Evolutionary conservation across 2,329 filamentous ascomycete species (phyloP).

Genomic region (Aspergillus alliaceus): DNA sequence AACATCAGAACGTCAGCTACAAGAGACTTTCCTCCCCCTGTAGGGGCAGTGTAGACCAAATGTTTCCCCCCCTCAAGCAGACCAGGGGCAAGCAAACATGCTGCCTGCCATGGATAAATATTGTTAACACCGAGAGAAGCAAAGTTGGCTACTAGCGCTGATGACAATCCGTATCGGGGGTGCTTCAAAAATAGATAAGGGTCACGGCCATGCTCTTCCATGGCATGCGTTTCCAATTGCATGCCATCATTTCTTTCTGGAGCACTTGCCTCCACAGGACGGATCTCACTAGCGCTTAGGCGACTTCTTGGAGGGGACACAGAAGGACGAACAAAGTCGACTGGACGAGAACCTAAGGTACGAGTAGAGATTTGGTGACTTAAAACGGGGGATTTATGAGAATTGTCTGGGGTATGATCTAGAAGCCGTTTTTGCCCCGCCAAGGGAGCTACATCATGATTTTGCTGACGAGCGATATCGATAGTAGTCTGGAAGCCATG

Average conservation of each 20-base stretch:
- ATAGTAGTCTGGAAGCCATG: conserved; percentile 54
- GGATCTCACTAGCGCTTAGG: conserved; percentile 44
- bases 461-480: conserved; percentile 41
- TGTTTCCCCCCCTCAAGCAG: conserved; percentile 66
- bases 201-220: conserved; percentile 40
- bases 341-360: conserved; percentile 13
- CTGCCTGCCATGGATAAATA: conserved; percentile 79
- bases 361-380: conserved; percentile 4
- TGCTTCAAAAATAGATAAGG: conserved; percentile 61
- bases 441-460: conserved; percentile 41
- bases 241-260: conserved; percentile 12
- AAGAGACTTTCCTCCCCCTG: conserved; percentile 74
- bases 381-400: conserved; percentile 5
- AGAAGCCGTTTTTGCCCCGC: conserved; percentile 53
- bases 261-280: conserved; percentile 21
- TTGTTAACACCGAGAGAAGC: conserved; percentile 64
- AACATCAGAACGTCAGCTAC: conserved; percentile 73
- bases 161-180: conserved; percentile 62
- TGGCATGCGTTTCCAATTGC: conserved; percentile 53
- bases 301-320: conserved; percentile 24
- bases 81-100: conserved; percentile 67
- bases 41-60: conserved; percentile 77
- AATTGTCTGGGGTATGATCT: conserved; percentile 22
- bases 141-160: conserved; percentile 63
- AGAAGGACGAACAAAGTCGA: conserved; percentile 31